A percentile compares a stretch with the other conserved stretches of the same genome.
These are phyloP conservation scores for Clarireedia sp. DNA, from an alignment of 2,329 filamentous ascomycete species.

Conservation along the genomic window DNA sequence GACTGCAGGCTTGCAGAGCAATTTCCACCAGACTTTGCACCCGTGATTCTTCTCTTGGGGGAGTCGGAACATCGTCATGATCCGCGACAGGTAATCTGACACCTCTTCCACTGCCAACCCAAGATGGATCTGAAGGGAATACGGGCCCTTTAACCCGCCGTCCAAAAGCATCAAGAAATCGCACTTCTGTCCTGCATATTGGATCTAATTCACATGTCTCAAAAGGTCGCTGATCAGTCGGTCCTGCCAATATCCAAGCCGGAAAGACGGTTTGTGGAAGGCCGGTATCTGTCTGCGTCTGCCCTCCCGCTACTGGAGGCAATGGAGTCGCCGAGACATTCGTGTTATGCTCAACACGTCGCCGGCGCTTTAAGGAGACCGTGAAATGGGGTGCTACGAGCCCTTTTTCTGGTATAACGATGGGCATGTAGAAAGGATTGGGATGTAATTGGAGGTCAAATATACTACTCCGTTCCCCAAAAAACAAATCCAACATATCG, in stretches of 20 bases:
- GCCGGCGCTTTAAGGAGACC: neutral
- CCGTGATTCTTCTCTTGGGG: conserved; percentile 21
- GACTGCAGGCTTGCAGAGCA: conserved; percentile 22
- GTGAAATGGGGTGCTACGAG: neutral
- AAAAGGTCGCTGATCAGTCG: neutral
- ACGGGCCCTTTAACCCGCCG: conserved; percentile 23
- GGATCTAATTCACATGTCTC: conserved; percentile 13
- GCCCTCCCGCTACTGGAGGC: neutral
- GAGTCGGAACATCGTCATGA: conserved; percentile 13
- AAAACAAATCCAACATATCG: conserved; percentile 11
- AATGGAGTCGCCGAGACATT: neutral
- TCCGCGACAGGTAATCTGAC: conserved; percentile 16
- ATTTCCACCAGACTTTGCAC: conserved; percentile 28
- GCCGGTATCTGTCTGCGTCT: no score
- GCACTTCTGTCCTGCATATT: conserved; percentile 23
- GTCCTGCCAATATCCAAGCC: no score
- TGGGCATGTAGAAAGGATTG: conserved; percentile 51
- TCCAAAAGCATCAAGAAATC: conserved; percentile 26
- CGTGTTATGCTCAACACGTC: neutral
- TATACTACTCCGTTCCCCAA: conserved; percentile 36
- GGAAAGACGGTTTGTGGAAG: no score
- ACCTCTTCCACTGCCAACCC: neutral
- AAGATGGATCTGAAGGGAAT: conserved; percentile 13
- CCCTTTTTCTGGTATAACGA: neutral
- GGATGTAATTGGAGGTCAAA: conserved; percentile 48